Base-by-base conservation (phyloP, 495 filamentous ascomycete species). In the Opeltia flavorubescens region DNA sequence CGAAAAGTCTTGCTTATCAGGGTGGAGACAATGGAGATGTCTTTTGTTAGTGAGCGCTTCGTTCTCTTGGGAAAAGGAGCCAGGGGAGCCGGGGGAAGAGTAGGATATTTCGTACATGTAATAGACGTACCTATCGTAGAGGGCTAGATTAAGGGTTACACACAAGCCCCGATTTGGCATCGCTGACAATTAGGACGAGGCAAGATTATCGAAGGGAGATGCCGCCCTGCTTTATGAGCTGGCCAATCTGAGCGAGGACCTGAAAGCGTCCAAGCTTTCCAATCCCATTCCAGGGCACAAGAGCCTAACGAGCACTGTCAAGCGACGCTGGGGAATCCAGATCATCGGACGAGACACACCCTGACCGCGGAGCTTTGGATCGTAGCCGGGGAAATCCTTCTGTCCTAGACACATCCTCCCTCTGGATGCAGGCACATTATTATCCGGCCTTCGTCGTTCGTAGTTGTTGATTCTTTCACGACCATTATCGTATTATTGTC, bases 41-140 rank as follows among this genome's bases (percentile, higher is more conserved):
- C n/a, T n/a, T n/a, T n/a, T n/a, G n/a, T n/a, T n/a, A n/a, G n/a
- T n/a, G n/a, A n/a, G n/a, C n/a, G n/a, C n/a, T 18, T 17, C n/a
- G 20, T n/a, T 36, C 34, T 17, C 20, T 6, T 17, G 1, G 34
- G 20, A 6, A 12, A 18, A 17, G 0, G 34, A 17, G 9, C 21
- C 38, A 25, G 15, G 13, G 38, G 38, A 23, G 21, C 38, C 38
- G 5, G 5, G 15, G 20, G 13, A 24, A 13, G n/a, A n/a, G n/a
- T n/a, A n/a, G n/a, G n/a, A n/a, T n/a, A n/a, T n/a, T n/a, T 13
- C 11, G 17, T 21, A 25, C 38, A 41, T 21, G 38, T 41, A 41
- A 41, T 41, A 41, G 38, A 41, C 15, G 38, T 25, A 41, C 15
- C 38, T 41, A 41, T 41, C 38, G 38, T 41, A 41, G 38, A 41